Conservation (phyloP, 768 basidiomycete species). For the Mycena indigotica region DNA sequence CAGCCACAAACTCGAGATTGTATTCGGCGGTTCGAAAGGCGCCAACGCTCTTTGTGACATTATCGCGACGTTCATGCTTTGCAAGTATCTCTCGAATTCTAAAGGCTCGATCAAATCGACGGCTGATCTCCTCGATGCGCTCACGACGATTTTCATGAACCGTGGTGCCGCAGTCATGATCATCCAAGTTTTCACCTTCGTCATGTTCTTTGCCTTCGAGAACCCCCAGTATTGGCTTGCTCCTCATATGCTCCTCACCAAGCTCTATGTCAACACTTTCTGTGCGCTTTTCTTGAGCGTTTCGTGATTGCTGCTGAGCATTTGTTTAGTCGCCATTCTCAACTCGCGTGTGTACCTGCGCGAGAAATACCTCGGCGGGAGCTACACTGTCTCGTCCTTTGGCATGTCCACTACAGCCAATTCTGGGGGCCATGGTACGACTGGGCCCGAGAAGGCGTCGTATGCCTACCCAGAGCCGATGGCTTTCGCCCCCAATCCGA, state of each 20-base stretch:
- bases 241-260: slow-evolving; percentile 12
- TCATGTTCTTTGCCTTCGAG: slow-evolving; percentile 15
- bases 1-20: slow-evolving; percentile 5
- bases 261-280: slow-evolving; percentile 20
- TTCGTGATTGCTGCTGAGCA: not conserved
- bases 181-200: slow-evolving; percentile 14
- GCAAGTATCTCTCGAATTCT: slow-evolving; percentile 5
- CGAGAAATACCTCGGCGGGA: slow-evolving; percentile 14
- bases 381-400: not conserved
- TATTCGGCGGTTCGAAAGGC: slow-evolving; percentile 10
- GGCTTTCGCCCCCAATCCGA: not conserved
- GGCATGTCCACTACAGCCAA: not conserved
- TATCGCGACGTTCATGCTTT: slow-evolving; percentile 10
- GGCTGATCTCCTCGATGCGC: slow-evolving; percentile 7
- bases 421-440: not conserved
- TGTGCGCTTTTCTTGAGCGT: slow-evolving; percentile 6
- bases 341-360: slow-evolving; percentile 19
- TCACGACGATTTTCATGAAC: slow-evolving; percentile 11
- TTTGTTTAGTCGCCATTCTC: slow-evolving; percentile 12
- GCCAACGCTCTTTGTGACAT: slow-evolving; percentile 13
- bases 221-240: slow-evolving; percentile 14
- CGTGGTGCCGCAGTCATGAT: slow-evolving; percentile 13
- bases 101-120: slow-evolving; percentile 12
- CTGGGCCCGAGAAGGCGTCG: not conserved
- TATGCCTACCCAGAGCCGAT: not conserved